A percentile compares a stretch with the other conserved stretches of the same genome.
These are phyloP conservation scores for Yarrowia divulgata DNA, from an alignment of 805 yeast genomes.

Conservation along the genomic window DNA sequence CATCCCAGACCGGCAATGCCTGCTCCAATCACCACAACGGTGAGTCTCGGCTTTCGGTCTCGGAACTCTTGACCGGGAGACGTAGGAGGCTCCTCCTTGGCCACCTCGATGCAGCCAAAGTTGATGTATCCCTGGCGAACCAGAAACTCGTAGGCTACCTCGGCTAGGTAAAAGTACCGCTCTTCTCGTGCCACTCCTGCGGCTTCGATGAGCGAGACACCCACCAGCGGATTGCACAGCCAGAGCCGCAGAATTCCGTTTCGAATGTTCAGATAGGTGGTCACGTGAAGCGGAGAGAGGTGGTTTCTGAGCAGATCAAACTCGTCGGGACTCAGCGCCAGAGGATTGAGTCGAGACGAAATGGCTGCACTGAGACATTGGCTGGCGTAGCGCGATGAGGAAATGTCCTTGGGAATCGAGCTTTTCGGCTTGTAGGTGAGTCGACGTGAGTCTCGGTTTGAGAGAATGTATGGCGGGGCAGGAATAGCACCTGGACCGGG, in stretches of 20 bases:
- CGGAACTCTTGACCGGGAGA: slow-evolving; percentile 43
- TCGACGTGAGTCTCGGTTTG: slow-evolving; percentile 40
- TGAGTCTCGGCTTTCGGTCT: slow-evolving; percentile 50
- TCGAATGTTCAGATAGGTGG: slow-evolving; percentile 54
- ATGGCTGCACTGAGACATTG: slow-evolving; percentile 54
- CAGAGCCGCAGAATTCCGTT: slow-evolving; percentile 55
- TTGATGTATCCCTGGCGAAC: slow-evolving; percentile 55
- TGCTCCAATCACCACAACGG: slow-evolving; percentile 86
- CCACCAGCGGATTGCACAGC: slow-evolving; percentile 54
- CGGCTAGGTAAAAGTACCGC: slow-evolving; percentile 53
- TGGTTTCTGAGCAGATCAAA: slow-evolving; percentile 50
- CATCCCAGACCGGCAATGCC: slow-evolving; percentile 97
- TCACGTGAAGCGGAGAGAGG: slow-evolving; percentile 51
- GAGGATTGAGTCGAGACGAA: slow-evolving; percentile 53
- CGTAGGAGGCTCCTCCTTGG: slow-evolving; percentile 41
- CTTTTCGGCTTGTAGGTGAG: slow-evolving; percentile 51
- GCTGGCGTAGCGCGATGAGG: slow-evolving; percentile 50
- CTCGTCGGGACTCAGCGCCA: slow-evolving; percentile 51
- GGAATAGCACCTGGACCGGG: slow-evolving; percentile 43
- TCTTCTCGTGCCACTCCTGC: slow-evolving; percentile 54
- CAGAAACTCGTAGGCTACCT: slow-evolving; percentile 55
- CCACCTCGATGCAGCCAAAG: slow-evolving; percentile 53
- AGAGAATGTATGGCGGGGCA: slow-evolving; percentile 44
- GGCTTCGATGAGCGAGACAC: slow-evolving; percentile 54
- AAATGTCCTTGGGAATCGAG: slow-evolving; percentile 52